Conservation (phyloP, 495 filamentous ascomycete species). For the Pyrenula massariospora region DNA sequence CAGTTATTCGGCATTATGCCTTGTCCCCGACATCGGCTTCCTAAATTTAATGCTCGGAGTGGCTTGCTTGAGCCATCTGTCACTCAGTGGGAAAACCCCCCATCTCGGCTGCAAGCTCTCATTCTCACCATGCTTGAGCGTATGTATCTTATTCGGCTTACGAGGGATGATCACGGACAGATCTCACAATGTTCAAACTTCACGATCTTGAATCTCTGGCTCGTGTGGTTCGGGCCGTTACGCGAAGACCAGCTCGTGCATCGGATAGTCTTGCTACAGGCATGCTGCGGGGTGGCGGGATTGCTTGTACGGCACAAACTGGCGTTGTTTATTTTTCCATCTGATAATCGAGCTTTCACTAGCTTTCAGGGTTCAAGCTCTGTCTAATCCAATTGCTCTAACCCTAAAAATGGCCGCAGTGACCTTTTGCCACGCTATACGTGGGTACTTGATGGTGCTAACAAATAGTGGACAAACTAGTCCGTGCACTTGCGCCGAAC, state of each 20-base stretch:
- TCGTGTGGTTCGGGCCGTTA: conserved; percentile 91
- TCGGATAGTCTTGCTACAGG: conserved; percentile 66
- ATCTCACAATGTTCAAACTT: conserved; percentile 81
- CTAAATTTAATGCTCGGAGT: conserved; percentile 72
- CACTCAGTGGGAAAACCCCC: conserved; percentile 68
- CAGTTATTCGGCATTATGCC: conserved; percentile 83
- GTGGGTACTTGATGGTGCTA: neutral
- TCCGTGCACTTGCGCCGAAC: neutral
- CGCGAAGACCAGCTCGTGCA: conserved; percentile 71
- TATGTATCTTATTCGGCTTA: conserved; percentile 52
- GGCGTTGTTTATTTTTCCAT: conserved; percentile 71
- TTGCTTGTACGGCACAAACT: conserved; percentile 76
- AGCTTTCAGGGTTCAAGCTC: too few species aligned
- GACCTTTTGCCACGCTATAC: too few species aligned
- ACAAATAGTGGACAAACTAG: neutral
- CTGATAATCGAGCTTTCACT: conserved; percentile 55
- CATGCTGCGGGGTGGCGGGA: conserved; percentile 60
- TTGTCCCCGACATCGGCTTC: conserved; percentile 85
- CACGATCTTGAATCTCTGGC: conserved; percentile 88
- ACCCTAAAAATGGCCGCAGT: too few species aligned
- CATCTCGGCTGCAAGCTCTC: conserved; percentile 45
- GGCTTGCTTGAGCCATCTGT: conserved; percentile 75
- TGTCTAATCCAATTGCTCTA: too few species aligned
- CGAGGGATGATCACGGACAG: conserved; percentile 49
- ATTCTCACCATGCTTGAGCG: conserved; percentile 51